These are phyloP conservation scores for Pythium sukuiense DNA, from an alignment of 352 stramenopile genomes.

Conservation along the genomic window DNA sequence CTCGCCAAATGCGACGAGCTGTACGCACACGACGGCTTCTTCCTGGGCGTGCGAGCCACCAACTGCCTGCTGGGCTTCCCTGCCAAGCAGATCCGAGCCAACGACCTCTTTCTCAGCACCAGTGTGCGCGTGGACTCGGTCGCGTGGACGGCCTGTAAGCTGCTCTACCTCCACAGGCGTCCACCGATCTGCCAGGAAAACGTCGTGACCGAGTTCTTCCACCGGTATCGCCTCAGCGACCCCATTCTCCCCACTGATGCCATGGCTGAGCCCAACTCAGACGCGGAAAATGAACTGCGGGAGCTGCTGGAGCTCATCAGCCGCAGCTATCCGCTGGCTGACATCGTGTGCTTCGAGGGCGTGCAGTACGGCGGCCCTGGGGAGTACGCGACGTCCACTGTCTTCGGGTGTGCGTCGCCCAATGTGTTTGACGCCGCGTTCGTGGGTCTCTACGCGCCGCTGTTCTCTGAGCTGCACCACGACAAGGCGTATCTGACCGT, in stretches of 20 bases:
- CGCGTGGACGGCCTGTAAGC: slow-evolving; percentile 54
- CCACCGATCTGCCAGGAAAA: slow-evolving; percentile 59
- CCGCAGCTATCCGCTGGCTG: slow-evolving; percentile 37
- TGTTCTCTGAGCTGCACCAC: slow-evolving; percentile 36
- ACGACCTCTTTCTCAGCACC: slow-evolving; percentile 41
- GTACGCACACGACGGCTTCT: slow-evolving; percentile 17
- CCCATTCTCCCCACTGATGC: slow-evolving; percentile 20
- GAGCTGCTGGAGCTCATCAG: slow-evolving; percentile 49
- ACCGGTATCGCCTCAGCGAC: slow-evolving; percentile 44
- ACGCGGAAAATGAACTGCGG: slow-evolving; percentile 52
- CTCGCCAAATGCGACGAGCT: slow-evolving; percentile 32
- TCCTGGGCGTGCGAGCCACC: slow-evolving; percentile 22
- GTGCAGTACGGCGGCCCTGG: slow-evolving; percentile 34
- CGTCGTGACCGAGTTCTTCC: slow-evolving; percentile 47
- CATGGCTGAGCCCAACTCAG: slow-evolving; percentile 40
- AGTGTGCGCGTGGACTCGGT: slow-evolving; percentile 51
- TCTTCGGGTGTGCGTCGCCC: slow-evolving; percentile 49
- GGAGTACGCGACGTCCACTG: slow-evolving; percentile 20
- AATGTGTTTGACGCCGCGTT: slow-evolving; percentile 42
- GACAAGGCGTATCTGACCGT: slow-evolving; percentile 44
- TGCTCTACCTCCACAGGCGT: slow-evolving; percentile 49
- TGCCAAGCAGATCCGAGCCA: slow-evolving; percentile 12
- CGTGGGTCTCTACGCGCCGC: slow-evolving; percentile 38
- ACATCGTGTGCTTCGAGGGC: slow-evolving; percentile 45
- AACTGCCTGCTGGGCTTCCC: slow-evolving; percentile 31